Base-by-base conservation (phyloP, 1,284 basidiomycete genomes). In the Marasmius fiardii region DNA sequence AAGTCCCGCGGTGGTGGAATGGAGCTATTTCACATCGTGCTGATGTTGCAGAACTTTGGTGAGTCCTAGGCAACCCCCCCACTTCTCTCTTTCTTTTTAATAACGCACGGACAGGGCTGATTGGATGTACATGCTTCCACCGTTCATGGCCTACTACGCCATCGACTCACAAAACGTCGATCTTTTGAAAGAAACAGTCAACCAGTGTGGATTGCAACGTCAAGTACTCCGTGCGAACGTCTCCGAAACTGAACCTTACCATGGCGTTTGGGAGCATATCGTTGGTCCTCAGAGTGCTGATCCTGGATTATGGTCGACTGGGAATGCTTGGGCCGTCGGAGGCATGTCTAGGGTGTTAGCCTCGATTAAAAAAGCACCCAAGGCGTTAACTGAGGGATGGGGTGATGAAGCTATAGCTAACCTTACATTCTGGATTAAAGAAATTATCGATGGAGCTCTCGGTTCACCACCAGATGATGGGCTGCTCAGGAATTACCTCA, bases 81-180 rank as follows among this genome's bases (percentile, higher is more conserved):
- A 35, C 41, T 33, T 7, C 41, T 20, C 47, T 57, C 20, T 35
- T n/a, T 11, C n/a, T 34, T 39, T 34, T 28, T 28, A 8, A 11
- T 18, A 14, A 11, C 26, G 26, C 21, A 20, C 14, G 24, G 21
- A n/a, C 67, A 84, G 82, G 83, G 74, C 80, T 21, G 83, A 86
- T 64, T 75, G 69, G 59, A 70, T 83, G 0, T 85, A 79, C 65
- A 86, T 86, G 83, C 82, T 78, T 4, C 81, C 81, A 4, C 83
- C 84, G 0, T 84, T 83, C 66, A 66, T 85, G 3, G 82, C 82
- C 0, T 82, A 79, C 59, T 75, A 80, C 55, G 83, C 78, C 11
- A 75, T 74, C 0, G 72, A 76, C 43, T 74, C 71, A 1, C 54
- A 65, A 18, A 74, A 81, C 61, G 57, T 65, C 31, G 69, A 68